Percentiles rank a stretch among this genome's conserved stretches.
phyloP scores from a whole-genome alignment of 208 protist species.

The Acanthamoeba castellanii region DNA sequence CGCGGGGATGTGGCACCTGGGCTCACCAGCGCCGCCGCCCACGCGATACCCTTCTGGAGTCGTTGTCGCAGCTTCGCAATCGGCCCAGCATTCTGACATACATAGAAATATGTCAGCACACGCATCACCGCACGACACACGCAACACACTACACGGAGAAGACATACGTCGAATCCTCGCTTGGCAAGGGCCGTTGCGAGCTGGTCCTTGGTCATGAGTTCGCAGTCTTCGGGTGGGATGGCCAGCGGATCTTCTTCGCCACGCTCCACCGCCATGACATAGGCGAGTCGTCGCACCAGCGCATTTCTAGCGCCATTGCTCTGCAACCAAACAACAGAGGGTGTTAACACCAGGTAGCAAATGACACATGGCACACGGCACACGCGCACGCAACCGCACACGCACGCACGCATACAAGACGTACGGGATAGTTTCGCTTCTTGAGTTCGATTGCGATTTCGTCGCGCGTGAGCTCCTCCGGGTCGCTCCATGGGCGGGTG shows the following conservation, averaged over 20 bases:
- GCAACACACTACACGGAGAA: background rate
- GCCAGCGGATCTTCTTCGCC: constrained; percentile 25
- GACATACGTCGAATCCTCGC: constrained; percentile 15
- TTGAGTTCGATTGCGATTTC: constrained; percentile 53
- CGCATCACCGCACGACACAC: background rate
- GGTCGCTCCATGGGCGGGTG: background rate
- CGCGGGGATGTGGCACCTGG: background rate
- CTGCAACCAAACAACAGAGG: background rate
- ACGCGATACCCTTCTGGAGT: background rate
- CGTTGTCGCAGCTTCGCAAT: background rate
- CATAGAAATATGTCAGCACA: background rate
- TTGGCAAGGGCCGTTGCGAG: background rate
- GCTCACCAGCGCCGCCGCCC: background rate
- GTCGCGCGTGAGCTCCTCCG: constrained; percentile 26
- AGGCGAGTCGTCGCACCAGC: background rate
- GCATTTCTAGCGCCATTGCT: background rate
- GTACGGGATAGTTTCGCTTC: constrained; percentile 50
- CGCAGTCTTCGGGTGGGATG: background rate
- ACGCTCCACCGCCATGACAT: constrained; percentile 11
- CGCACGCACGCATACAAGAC: too few relatives aligned
- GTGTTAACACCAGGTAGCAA: background rate
- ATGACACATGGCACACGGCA: too few relatives aligned
- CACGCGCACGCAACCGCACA: too few relatives aligned
- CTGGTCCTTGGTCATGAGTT: constrained; percentile 7
- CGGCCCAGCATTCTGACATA: background rate